Base-by-base conservation (phyloP, 106 monocot species). In the Phalaenopsis aphrodite region DNA sequence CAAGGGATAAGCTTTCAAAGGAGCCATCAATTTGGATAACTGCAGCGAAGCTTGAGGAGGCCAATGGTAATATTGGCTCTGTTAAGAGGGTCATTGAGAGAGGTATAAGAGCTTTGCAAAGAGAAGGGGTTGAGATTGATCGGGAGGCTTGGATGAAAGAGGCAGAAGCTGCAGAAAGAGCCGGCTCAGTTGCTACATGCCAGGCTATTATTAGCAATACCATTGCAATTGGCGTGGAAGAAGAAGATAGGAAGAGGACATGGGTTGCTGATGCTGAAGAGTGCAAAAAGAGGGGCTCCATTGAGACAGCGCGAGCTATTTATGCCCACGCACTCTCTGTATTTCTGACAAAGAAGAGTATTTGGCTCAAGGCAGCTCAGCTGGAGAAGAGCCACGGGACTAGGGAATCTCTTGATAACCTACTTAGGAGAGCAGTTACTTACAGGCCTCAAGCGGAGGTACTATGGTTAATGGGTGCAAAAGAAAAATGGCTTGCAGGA, bases 261-360 rank as follows among this genome's bases (percentile, higher is more conserved):
- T 98, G 98, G 98, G 98, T 98, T 82, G 98, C 98, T 73, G 98
- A 98, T 88, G 98, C 98, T 0, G 98, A 98, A 75, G 98, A 98
- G 76, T 98, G 94, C 77, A 94, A 94, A 90, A 98, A 98, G 85
- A 83, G 98, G 30, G 94, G 94, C 36, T 98, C 98, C 1, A 88
- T 98, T 82, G 98, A 98, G 79, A 98, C 98, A 69, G 98, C 98
- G 14, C 87, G 98, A 15, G 94, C 94, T 7, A 98, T 98, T 39
- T 98, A 94, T 81, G 89, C 87, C 0, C 90, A 98, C 83, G 92
- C 98, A 1, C 86, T 98, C 2, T 91, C 86, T 5, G 91, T 94
- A 9, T 92, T 98, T 81, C 52, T 98, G 36, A 92, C 92, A 1
- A 98, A 98, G 88, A 98, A 94, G 84, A 92, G 92, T 52, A 94